phyloP scores from a whole-genome alignment of 306 rosid genomes.

The Carpinus viminea region DNA sequence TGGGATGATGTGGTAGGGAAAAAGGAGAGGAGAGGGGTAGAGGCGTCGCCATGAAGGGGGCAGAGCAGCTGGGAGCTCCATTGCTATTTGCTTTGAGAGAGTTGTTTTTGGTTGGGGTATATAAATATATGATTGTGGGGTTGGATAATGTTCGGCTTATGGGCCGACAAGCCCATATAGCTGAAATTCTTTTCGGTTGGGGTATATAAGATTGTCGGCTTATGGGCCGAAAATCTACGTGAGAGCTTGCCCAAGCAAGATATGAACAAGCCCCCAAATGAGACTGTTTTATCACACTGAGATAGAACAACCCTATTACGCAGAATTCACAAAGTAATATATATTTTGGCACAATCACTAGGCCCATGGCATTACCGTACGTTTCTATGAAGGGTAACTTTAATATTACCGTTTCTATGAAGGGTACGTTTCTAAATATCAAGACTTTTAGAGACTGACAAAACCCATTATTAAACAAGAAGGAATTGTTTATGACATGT shows the following conservation, averaged over 20 bases:
- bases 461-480: neutral
- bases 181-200: too few relatives aligned
- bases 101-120: neutral
- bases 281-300: too few relatives aligned
- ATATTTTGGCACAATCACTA: neutral
- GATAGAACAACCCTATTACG: too few relatives aligned
- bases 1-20: conserved; percentile 53
- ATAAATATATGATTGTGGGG: neutral
- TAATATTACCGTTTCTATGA: too few relatives aligned
- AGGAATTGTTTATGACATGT: neutral
- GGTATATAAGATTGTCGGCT: too few relatives aligned
- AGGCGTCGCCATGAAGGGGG: conserved; percentile 39
- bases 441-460: neutral
- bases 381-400: neutral
- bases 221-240: too few relatives aligned
- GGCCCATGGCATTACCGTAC: neutral
- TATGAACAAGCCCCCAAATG: too few relatives aligned
- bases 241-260: too few relatives aligned
- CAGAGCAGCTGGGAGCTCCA: conserved; percentile 48
- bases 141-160: neutral
- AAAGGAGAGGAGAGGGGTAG: conserved; percentile 52
- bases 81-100: conserved; percentile 21
- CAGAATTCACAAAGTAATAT: too few relatives aligned
- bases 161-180: too few relatives aligned
- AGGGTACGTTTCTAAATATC: neutral